Conservation (phyloP, 2,329 filamentous ascomycete genomes). For the Arthrobotrys megalospora region DNA sequence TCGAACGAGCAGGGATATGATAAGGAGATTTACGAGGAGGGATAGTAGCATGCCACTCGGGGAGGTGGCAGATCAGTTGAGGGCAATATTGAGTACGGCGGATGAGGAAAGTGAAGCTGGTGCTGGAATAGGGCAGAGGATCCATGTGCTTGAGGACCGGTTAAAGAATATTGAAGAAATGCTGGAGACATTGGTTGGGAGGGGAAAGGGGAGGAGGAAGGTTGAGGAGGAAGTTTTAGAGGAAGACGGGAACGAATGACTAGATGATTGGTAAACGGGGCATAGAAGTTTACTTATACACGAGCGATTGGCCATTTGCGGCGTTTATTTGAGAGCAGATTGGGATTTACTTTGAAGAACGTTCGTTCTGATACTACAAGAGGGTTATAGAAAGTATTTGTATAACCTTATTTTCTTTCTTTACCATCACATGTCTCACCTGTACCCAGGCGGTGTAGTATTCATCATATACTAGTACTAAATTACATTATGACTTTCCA, state of each 20-base stretch:
- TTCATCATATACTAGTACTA: too few species aligned
- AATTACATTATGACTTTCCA: too few species aligned
- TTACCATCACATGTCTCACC: not conserved
- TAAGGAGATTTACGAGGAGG: constrained; percentile 40
- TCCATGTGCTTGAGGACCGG: constrained; percentile 48
- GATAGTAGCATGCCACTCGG: constrained; percentile 58
- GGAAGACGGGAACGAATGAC: constrained; percentile 33
- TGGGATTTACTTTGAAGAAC: not conserved
- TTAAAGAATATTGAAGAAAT: constrained; percentile 59
- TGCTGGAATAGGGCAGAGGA: constrained; percentile 33
- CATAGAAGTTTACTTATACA: not conserved
- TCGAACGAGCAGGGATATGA: constrained; percentile 8
- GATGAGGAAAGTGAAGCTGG: constrained; percentile 54
- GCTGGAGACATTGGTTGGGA: constrained; percentile 48
- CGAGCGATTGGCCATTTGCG: not conserved
- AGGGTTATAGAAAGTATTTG: not conserved
- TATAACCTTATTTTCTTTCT: not conserved
- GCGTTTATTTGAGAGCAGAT: not conserved
- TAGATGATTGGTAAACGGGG: constrained; percentile 16
- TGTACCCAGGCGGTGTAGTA: too few species aligned
- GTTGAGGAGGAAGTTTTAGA: constrained; percentile 32
- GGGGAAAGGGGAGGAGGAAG: constrained; percentile 27
- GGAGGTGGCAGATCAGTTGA: constrained; percentile 50
- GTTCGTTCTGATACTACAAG: not conserved
- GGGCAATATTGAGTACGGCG: constrained; percentile 46